Evolutionary conservation across 768 basidiomycete species (phyloP), one percentile per base, ranked within the genome.

Genomic region (Tephrocybe rancida): DNA sequence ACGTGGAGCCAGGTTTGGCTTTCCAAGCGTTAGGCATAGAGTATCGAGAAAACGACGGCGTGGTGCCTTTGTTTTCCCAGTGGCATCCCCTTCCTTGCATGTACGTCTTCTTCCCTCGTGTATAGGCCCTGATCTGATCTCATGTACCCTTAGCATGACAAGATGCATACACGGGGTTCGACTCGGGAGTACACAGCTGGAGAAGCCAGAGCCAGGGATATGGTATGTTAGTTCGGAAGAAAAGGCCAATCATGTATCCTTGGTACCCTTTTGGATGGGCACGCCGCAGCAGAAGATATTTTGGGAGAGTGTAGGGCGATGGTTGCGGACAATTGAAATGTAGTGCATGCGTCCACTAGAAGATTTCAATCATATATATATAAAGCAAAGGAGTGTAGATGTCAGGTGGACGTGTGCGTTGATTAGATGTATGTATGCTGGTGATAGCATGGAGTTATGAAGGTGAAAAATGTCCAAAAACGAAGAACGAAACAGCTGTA

Each of bases 51-150:
- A 82, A 80, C 57, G 81, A 81, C 55, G 78, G 80, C 8, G 67
- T 81, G 6, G 79, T 79, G 4, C 79, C 79, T 7, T 13, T 76
- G 14, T 79, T 81, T 58, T 79, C 78, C 6, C 80, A 79, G 51
- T 81, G 73, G 72, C 81, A 81, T 66, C 77, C 80, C 13, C 63
- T 70, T 50, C 60, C 70, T 9, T 82, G 79, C 74, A 58, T 64
- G 77, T 78, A 58, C 44, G 67, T 50, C 29, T 44, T 16, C 19
- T 14, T 24, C 3, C 5, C 21, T 4, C 18, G 34, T 37, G 24
- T 22, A 21, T 16, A 7, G 30, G 2, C 27, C 21, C 37, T 47
- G n/a, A n/a, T 29, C 21, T 7, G 14, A 16, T 16, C 8, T 39
- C 30, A 45, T 37, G 13, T 13, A 30, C 13, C 29, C 9, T 19